Base-by-base conservation (phyloP, 2,329 filamentous ascomycete genomes). In the Botrytis cinerea region DNA sequence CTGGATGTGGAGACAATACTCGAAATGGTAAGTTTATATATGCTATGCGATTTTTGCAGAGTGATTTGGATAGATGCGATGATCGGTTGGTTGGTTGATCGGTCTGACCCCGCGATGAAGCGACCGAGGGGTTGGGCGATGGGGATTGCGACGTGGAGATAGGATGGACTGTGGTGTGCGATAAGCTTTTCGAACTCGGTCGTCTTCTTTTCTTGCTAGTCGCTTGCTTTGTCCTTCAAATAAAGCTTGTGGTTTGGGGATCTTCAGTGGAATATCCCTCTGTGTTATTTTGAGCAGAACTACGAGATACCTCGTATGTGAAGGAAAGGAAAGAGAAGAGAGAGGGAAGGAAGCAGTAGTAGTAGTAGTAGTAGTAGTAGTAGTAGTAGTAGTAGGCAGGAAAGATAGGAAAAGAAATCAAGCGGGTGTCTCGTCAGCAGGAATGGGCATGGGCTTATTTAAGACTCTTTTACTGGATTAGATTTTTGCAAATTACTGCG, bases 391-490 rank as follows among this genome's bases (percentile, higher is more conserved):
- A 2, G 61, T 25, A 46, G 40, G 12, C 45, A 46, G 45, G 18
- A 45, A 25, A 73, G 43, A 62, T 10, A 40, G 48, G 40, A 40
- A 46, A 72, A 48, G 62, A 60, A 46, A 67, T 25, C 38, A 45
- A 62, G 28, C 67, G 64, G 45, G 22, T 71, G 72, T 73, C 73
- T 73, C 74, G 77, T 78, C 77, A 79, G 78, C 78, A 78, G 77
- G 76, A 78, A 74, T 73, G 76, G 77, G 75, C 71, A 76, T 76
- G 76, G 76, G 76, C 75, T 75, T 74, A 74, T 76, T 78, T 78
- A 74, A 79, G 71, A 63, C 71, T 18, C 5, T 68, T 38, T 40
- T 68, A 72, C 28, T 72, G 45, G 59, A 63, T 46, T 20, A 3
- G n/a, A 32, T 22, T 9, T 18, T 3, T 14, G 12, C 5, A 35